These are phyloP conservation scores for Austroboletus niveus DNA, from an alignment of 1,284 basidiomycete species.

Conservation along the genomic window DNA sequence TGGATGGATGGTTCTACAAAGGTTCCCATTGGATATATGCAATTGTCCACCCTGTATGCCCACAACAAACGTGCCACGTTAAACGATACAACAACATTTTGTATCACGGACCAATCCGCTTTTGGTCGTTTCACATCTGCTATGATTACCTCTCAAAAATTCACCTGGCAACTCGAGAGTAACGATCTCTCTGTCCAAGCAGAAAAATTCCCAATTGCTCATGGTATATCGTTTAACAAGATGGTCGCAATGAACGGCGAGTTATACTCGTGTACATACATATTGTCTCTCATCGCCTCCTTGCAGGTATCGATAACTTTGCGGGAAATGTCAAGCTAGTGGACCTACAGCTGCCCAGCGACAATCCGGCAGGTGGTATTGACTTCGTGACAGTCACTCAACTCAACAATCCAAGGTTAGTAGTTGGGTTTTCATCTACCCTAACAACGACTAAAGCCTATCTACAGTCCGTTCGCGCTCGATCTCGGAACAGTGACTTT, in stretches of 20 bases:
- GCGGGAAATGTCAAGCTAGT: conserved; percentile 53
- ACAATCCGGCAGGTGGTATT: conserved; percentile 69
- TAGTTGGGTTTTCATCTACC: background rate
- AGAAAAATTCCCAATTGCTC: conserved; percentile 61
- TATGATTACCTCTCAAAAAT: conserved; percentile 67
- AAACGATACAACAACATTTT: conserved; percentile 57
- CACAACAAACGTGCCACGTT: conserved; percentile 53
- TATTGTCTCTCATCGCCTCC: background rate
- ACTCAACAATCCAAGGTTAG: conserved; percentile 62
- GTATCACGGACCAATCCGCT: conserved; percentile 49
- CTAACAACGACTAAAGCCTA: background rate
- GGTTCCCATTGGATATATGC: conserved; percentile 50
- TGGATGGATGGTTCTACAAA: conserved; percentile 51
- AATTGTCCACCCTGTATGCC: conserved; percentile 44
- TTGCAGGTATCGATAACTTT: conserved; percentile 66
- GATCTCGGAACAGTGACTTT: conserved; percentile 71
- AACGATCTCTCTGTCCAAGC: conserved; percentile 65
- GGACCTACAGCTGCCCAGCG: conserved; percentile 72
- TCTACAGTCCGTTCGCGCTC: conserved; percentile 63
- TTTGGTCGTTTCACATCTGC: conserved; percentile 57
- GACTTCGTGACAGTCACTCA: conserved; percentile 59
- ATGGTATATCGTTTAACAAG: conserved; percentile 64
- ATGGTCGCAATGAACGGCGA: conserved; percentile 51
- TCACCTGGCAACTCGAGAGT: conserved; percentile 69
- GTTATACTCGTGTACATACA: background rate